These are phyloP conservation scores for Trichosporon sp. DNA, from an alignment of 1,284 basidiomycete genomes.

Conservation along the genomic window DNA sequence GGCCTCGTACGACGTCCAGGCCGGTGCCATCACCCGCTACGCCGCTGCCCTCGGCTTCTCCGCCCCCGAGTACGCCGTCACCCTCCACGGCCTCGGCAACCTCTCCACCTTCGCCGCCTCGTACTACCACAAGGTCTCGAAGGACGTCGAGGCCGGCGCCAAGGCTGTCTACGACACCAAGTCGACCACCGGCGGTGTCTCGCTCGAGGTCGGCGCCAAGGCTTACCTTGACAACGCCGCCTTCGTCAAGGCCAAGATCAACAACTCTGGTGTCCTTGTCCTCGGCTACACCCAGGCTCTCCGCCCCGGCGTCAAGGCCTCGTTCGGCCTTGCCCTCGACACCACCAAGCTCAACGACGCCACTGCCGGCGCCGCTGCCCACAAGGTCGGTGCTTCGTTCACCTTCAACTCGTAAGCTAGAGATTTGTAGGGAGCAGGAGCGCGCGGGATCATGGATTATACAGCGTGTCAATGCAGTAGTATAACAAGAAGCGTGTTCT, in stretches of 20 bases:
- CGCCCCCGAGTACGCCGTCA: conserved; percentile 94
- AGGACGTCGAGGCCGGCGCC: conserved; percentile 94
- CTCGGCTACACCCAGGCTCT: conserved; percentile 89
- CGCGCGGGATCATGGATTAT: conserved; percentile 7
- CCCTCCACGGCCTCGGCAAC: conserved; percentile 92
- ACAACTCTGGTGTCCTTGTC: conserved; percentile 86
- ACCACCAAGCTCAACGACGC: conserved; percentile 77
- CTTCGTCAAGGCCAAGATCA: conserved; percentile 98
- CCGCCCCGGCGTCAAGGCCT: conserved; percentile 88
- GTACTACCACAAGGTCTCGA: conserved; percentile 93
- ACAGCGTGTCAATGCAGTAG: conserved; percentile 7
- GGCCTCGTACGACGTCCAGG: conserved; percentile 92
- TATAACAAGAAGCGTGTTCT: neutral
- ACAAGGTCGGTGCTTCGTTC: conserved; percentile 57
- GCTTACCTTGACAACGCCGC: conserved; percentile 73
- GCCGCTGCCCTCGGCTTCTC: conserved; percentile 79
- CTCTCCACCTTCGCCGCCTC: conserved; percentile 88
- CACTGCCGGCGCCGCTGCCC: conserved; percentile 52
- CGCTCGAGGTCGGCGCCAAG: conserved; percentile 94
- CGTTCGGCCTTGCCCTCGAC: conserved; percentile 88
- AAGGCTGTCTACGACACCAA: conserved; percentile 97
- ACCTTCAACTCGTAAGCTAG: conserved; percentile 53
- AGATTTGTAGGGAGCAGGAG: neutral
- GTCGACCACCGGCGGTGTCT: conserved; percentile 78
- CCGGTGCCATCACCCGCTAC: conserved; percentile 88